Evolutionary conservation across 352 stramenopile species (phyloP), one percentile per base, ranked within the genome.

Genomic region (Pythium periplocum): DNA sequence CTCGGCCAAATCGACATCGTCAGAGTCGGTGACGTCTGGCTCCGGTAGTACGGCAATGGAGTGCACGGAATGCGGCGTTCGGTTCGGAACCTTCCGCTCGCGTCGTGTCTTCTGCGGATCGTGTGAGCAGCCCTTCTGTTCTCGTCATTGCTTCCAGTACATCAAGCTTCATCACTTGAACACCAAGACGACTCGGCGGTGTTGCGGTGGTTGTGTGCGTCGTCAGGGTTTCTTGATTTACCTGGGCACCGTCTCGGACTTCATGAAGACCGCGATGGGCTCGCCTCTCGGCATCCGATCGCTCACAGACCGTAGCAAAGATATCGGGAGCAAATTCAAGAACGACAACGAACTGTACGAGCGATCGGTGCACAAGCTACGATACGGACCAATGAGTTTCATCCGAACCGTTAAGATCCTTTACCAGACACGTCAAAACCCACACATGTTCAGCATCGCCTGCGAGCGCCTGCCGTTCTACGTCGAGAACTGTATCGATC

Each of bases 341-440:
- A 50, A 62, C 41, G 54, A 59, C 4, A 26, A 26, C 17, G 56
- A 78, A 26, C 47, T 73, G 54, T 66, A 80, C 6, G 64, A 75
- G 45, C 60, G 66, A 5, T 87, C 63, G 26, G 47, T 86, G 37
- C 32, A 63, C 11, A 90, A 87, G 55, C 65, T 90, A 2, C 74
- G 71, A 1, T 50, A 51, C 0, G 66, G 66, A 6, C 71, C 75
- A 0, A 88, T 90, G 80, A 90, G 77, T 37, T 55, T 91, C n/a
- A 84, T 84, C 48, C 77, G 78, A 44, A 87, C 78, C 0, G 74
- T 91, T 55, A 89, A 89, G 66, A 86, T 89, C 47, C 42, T 91
- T 55, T 91, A 89, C 59, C 81, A 89, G 61, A 91, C 78, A 10
- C 61, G 74, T 1, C 75, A 77, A 51, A 88, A 83, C 55, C 76